A percentile compares a stretch with the other conserved stretches of the same genome.
Evolutionary conservation across 1,139 yeast species (phyloP).

Genomic region (Taphrina flavorubra): DNA sequence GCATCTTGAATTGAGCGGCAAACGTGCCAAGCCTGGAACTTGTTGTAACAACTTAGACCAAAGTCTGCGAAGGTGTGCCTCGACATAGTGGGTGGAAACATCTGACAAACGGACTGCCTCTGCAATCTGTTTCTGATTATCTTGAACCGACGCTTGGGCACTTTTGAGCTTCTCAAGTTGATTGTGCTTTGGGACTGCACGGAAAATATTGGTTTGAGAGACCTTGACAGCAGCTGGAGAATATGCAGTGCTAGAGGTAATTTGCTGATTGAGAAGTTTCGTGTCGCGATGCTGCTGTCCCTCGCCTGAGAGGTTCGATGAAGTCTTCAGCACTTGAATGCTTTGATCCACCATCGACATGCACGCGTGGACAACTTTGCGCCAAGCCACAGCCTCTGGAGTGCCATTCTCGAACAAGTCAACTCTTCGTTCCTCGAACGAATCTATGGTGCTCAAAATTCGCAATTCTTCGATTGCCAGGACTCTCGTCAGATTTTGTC

Average conservation of each 20-base stretch:
- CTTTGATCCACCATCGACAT: not conserved
- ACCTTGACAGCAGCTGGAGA: constrained; percentile 21
- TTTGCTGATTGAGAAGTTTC: not conserved
- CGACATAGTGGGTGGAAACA: not conserved
- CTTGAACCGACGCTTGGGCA: constrained; percentile 15
- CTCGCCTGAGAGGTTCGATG: not conserved
- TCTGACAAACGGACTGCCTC: constrained; percentile 9
- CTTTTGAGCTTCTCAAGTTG: constrained; percentile 28
- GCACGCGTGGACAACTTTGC: constrained; percentile 20
- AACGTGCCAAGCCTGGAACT: not conserved
- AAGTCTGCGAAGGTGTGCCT: not conserved
- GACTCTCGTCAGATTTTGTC: constrained; percentile 9
- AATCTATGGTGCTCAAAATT: constrained; percentile 2
- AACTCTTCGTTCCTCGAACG: constrained; percentile 3
- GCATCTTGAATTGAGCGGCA: not conserved
- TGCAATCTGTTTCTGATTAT: constrained; percentile 9
- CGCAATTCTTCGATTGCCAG: constrained; percentile 29
- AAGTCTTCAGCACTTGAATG: not conserved
- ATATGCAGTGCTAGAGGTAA: not conserved
- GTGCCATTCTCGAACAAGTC: constrained; percentile 27
- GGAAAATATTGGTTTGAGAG: constrained; percentile 37
- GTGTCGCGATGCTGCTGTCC: not conserved
- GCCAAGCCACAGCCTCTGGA: constrained; percentile 34
- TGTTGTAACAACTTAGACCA: not conserved
- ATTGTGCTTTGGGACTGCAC: not conserved